These are phyloP conservation scores for Podospora bellae-mahoneyi DNA, from an alignment of 495 filamentous ascomycete genomes.

Conservation along the genomic window DNA sequence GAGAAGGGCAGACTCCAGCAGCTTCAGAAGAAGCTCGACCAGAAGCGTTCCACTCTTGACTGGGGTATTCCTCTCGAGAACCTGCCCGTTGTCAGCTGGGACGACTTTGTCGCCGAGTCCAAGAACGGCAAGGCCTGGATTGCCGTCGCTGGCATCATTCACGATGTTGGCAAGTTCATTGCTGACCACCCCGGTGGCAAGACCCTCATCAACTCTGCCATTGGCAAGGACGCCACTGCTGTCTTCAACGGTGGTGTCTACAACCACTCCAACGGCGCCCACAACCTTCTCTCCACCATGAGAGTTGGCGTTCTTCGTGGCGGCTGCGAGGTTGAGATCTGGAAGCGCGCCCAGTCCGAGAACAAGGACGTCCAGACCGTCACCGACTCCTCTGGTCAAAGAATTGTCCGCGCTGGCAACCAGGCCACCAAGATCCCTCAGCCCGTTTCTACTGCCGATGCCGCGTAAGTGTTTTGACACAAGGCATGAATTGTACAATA, in stretches of 20 bases:
- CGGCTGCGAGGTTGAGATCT: conserved; percentile 97
- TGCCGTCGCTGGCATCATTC: conserved; percentile 89
- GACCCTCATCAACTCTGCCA: conserved; percentile 84
- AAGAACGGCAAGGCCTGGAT: conserved; percentile 79
- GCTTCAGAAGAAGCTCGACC: conserved; percentile 98
- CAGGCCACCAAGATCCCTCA: conserved; percentile 82
- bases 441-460: conserved; percentile 68
- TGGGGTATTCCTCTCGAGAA: conserved; percentile 95
- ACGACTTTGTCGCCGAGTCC: conserved; percentile 85
- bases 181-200: conserved; percentile 96
- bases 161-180: conserved; percentile 93
- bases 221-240: conserved; percentile 97
- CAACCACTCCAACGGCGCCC: conserved; percentile 94
- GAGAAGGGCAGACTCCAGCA: conserved; percentile 98
- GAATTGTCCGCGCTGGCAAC: conserved; percentile 83
- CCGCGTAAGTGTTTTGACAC: conserved; percentile 51
- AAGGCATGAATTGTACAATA: neutral
- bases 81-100: conserved; percentile 94
- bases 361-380: conserved; percentile 78
- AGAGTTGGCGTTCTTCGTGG: conserved; percentile 94
- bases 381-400: conserved; percentile 75
- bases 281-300: conserved; percentile 96
- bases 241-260: conserved; percentile 99
- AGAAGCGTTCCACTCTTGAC: conserved; percentile 86
- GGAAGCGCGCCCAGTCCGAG: conserved; percentile 91